Base-by-base conservation (phyloP, 371 early-diverging fungal genomes). In the Paramicrosporidium saccamoebae region DNA sequence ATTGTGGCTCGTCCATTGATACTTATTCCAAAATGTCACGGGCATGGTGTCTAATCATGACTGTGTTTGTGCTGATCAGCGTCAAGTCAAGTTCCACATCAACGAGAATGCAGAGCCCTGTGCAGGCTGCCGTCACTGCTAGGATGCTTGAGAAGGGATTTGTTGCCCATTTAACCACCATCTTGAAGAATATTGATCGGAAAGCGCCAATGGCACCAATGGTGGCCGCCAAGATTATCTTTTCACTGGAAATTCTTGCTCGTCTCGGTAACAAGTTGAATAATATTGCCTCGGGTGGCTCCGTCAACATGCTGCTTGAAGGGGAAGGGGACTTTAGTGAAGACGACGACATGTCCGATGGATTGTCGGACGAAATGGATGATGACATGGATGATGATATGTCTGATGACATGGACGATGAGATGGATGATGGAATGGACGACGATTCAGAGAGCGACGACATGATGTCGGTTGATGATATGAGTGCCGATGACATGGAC, bases 61-160 rank as follows among this genome's bases (percentile, higher is more conserved):
- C n/a, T n/a, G n/a, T n/a, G n/a, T n/a, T n/a, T n/a, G n/a, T n/a
- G n/a, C n/a, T n/a, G n/a, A n/a, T n/a, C n/a, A n/a, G n/a, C n/a
- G n/a, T n/a, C n/a, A n/a, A n/a, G n/a, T n/a, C n/a, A n/a, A n/a
- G n/a, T n/a, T n/a, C n/a, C n/a, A n/a, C n/a, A n/a, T n/a, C n/a
- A n/a, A n/a, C n/a, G n/a, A n/a, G n/a, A n/a, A n/a, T n/a, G n/a
- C n/a, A n/a, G n/a, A n/a, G n/a, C n/a, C n/a, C n/a, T n/a, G n/a
- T n/a, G n/a, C n/a, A n/a, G n/a, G n/a, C n/a, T n/a, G n/a, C n/a
- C n/a, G n/a, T n/a, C n/a, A n/a, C n/a, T n/a, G n/a, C n/a, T n/a
- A 48, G 68, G 26, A 71, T 88, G 67, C 36, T 92, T 8, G 90
- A 92, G 20, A 75, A 72, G 29, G 58, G 62, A 10, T 72, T 73